Base-by-base conservation (phyloP, 2,329 filamentous ascomycete species). In the Davidsoniella eucalypti region DNA sequence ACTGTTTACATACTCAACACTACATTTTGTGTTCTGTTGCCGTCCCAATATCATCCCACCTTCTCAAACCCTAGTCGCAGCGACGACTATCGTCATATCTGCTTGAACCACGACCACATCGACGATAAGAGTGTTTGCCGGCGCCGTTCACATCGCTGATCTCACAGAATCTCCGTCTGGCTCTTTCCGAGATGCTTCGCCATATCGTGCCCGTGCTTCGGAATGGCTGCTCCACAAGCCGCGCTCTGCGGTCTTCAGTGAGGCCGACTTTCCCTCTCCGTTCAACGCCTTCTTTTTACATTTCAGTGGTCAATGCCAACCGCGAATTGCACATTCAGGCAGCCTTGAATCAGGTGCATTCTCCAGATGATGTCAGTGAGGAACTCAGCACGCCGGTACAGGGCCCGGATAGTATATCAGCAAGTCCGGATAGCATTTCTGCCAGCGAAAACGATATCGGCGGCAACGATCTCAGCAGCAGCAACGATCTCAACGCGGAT, bases 141-240 rank as follows among this genome's bases (percentile, higher is more conserved):
- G 8, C 12, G 29, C 29, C n/a, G 12, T 36, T 26, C 17, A 16
- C 25, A 16, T 29, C 16, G 33, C 6, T 23, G 16, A 8, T 46
- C 37, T 10, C 37, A 17, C 12, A 10, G 8, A 10, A 9, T 9
- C 6, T 5, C 8, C 29, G 1, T 18, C 16, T 21, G 17, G 25
- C 16, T 10, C 21, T n/a, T 17, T 23, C 16, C 40, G 44, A 38
- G 33, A 53, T 53, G 51, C 47, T 53, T 53, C 51, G 51, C 39
- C 51, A 53, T 40, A 50, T 53, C 25, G 51, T 53, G 47, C 51
- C 51, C 25, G 47, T 53, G 5, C 48, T 53, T 18, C 51, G 51
- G 38, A 50, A 43, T 38, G 48, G 47, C 37, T 53, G 37, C 37
- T 49, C 21, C 8, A 43, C 29, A 16, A 16, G 40, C 40, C 47